phyloP scores from a whole-genome alignment of 345 rosid species.

The Linum trigynum region DNA sequence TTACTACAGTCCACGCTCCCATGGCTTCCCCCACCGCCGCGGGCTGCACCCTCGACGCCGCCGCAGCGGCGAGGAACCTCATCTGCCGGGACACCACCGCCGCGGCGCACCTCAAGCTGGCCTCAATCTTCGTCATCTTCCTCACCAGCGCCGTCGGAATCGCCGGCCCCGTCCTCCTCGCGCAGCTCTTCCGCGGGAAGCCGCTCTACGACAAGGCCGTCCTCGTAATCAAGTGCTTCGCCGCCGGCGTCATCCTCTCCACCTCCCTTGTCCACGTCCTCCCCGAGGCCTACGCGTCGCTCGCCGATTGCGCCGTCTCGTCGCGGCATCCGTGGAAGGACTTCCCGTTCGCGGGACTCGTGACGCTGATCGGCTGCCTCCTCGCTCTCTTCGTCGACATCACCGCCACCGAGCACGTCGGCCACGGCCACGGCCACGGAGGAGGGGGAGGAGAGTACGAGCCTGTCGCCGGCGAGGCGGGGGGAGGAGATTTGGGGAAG shows the following conservation, averaged over 20 bases:
- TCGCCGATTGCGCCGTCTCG: conserved; percentile 65
- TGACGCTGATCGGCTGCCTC: conserved; percentile 58
- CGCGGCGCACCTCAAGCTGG: conserved; percentile 59
- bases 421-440: conserved; percentile 27
- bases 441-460: conserved; percentile 19
- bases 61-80: conserved; percentile 24
- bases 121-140: conserved; percentile 55
- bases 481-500: conserved; percentile 26
- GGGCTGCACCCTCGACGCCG: conserved; percentile 39
- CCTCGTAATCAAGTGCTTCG: conserved; percentile 76
- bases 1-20: too few relatives aligned
- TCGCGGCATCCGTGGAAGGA: conserved; percentile 78
- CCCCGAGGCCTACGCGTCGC: conserved; percentile 72
- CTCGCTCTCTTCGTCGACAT: conserved; percentile 68
- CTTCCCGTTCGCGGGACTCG: conserved; percentile 78
- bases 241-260: conserved; percentile 92
- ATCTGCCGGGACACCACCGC: conserved; percentile 54
- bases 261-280: conserved; percentile 90
- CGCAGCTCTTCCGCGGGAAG: conserved; percentile 67
- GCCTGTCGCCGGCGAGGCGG: conserved; percentile 27
- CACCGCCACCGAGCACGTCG: conserved; percentile 72
- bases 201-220: conserved; percentile 66
- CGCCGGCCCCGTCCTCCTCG: conserved; percentile 55
- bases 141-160: conserved; percentile 65
- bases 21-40: conserved; percentile 25